Conservation (phyloP, 352 stramenopile species). For the Globisporangium recalcitrans region DNA sequence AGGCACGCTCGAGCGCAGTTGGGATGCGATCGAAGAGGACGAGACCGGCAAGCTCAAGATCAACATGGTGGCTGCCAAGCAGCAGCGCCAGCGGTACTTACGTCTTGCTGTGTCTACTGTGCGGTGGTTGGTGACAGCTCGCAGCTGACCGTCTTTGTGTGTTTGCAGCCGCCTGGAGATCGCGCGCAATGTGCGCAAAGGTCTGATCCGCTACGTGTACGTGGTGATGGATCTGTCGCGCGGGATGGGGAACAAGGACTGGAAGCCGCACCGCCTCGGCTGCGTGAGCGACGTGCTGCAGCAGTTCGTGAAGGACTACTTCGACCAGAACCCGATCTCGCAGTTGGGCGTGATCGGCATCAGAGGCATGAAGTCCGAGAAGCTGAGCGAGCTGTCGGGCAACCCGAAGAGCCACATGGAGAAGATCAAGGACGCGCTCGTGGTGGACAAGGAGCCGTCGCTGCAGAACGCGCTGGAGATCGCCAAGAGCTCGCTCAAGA, state of each 20-base stretch:
- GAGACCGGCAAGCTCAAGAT: slow-evolving; percentile 81
- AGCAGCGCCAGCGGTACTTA: slow-evolving; percentile 67
- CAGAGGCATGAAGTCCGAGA: slow-evolving; percentile 87
- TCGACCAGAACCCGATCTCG: slow-evolving; percentile 93
- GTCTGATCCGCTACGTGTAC: slow-evolving; percentile 84
- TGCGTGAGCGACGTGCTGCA: slow-evolving; percentile 67
- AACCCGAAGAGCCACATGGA: slow-evolving; percentile 87
- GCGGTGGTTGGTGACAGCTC: no score
- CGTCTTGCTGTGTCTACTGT: not conserved
- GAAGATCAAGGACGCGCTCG: slow-evolving; percentile 54
- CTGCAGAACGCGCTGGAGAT: slow-evolving; percentile 91
- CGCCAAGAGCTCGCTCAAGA: slow-evolving; percentile 88
- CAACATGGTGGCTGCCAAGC: slow-evolving; percentile 46
- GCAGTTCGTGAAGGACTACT: slow-evolving; percentile 89
- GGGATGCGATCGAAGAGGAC: slow-evolving; percentile 84
- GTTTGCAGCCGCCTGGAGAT: slow-evolving; percentile 60
- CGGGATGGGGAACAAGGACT: slow-evolving; percentile 85
- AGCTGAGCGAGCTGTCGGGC: slow-evolving; percentile 87
- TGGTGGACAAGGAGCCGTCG: slow-evolving; percentile 83
- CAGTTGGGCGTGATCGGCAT: slow-evolving; percentile 89
- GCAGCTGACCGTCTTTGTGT: not conserved
- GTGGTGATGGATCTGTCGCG: slow-evolving; percentile 81
- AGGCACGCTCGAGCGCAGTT: slow-evolving; percentile 77
- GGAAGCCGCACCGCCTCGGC: slow-evolving; percentile 75
- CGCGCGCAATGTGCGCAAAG: slow-evolving; percentile 80